Evolutionary conservation across 371 early-diverging fungal genomes (phyloP), one percentile per base, ranked within the genome.

Genomic region (Zancudomyces culisetae): DNA sequence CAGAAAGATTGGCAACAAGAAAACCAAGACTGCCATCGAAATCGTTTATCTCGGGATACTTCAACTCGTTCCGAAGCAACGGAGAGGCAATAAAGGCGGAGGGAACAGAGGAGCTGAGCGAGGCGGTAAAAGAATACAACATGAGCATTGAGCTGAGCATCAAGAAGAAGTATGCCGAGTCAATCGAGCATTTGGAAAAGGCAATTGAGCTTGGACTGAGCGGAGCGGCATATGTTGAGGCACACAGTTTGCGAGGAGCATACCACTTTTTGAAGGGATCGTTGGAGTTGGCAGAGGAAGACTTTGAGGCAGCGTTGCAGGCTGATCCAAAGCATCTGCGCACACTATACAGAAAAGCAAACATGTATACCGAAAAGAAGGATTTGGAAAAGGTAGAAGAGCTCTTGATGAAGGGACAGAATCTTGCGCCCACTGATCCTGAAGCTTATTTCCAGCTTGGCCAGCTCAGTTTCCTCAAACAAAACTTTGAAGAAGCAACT

Each of bases 21-120:
- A 65, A 19, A 24, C 30, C 45, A 22, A 60, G 78, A 20, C 72
- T 96, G 43, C 97, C 95, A 15, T 90, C 90, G 21, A 72, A 76
- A 56, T 85, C 91, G 28, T 93, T 92, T 65, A 82, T 92, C 55
- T 73, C 70, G n/a, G 86, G 85, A 2, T 90, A 87, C 55, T 71
- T 90, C 60, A 88, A 91, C 53, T 85, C 90, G 12, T 90, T 87
- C 78, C 74, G 81, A 30, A 73, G 76, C 54, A 46, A 35, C 35
- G 35, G 35, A 6, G 35, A 35, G 35, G 10, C 35, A 35, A 6
- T 35, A 19, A 49, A 57, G 2, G 69, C 61, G 6, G 70, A 69
- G 24, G 68, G 52, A 21, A 50, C 43, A 35, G 28, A 54, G 42
- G n/a, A n/a, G 18, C 51, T 67, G 59, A 55, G 59, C 46, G 51